Evolutionary conservation across 176 grass and related monocot genomes (phyloP).

Genomic region (Aegilops tauschii): DNA sequence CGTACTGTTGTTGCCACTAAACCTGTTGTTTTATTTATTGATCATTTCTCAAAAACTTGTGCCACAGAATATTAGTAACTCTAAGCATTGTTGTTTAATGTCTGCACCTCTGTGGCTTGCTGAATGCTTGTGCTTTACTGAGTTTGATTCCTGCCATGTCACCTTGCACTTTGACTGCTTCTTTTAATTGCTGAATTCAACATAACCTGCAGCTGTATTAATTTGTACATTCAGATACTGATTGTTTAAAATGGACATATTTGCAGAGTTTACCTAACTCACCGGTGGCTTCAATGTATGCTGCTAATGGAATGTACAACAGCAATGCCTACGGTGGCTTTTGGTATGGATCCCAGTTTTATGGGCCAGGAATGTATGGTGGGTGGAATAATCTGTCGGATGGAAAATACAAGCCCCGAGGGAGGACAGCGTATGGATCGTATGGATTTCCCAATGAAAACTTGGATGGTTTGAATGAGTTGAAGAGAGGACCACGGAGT

Average conservation of each 20-base stretch:
- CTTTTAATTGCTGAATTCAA: not conserved
- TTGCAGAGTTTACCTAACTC: constrained; percentile 27
- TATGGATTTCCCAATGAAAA: constrained; percentile 59
- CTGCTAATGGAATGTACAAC: constrained; percentile 46
- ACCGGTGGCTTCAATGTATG: constrained; percentile 40
- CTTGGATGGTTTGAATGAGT: constrained; percentile 71
- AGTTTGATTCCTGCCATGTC: not conserved
- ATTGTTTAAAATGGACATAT: not conserved
- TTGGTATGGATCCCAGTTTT: constrained; percentile 61
- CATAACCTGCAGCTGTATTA: not conserved
- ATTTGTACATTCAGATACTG: not conserved
- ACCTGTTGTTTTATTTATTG: not conserved
- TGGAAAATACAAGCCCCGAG: constrained; percentile 64
- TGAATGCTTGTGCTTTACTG: not conserved
- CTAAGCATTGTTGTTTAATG: not conserved
- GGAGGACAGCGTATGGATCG: constrained; percentile 48
- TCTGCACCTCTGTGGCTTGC: not conserved
- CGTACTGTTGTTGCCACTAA: not conserved
- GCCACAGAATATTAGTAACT: not conserved
- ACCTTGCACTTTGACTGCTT: not conserved
- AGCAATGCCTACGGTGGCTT: constrained; percentile 48
- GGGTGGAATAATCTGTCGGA: constrained; percentile 57
- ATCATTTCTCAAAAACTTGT: not conserved
- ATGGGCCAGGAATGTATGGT: constrained; percentile 53
- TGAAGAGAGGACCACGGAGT: constrained; percentile 80